These are phyloP conservation scores for Hamigera avellanea DNA, from an alignment of 495 filamentous ascomycete genomes.

Conservation along the genomic window DNA sequence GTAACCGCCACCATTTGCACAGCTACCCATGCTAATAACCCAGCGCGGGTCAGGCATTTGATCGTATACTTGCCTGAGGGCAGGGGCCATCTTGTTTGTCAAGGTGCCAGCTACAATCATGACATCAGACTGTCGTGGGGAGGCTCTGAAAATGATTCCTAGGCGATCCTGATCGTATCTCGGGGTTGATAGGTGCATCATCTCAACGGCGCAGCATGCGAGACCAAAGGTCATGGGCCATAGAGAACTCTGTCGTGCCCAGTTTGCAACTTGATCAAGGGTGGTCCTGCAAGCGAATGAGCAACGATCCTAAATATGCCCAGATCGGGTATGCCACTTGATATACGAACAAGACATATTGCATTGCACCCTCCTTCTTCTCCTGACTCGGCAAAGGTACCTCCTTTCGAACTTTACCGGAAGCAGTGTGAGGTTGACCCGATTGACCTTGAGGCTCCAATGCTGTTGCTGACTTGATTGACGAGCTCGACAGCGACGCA, in stretches of 20 bases:
- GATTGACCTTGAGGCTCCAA: conserved; percentile 32
- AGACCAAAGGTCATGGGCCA: conserved; percentile 99
- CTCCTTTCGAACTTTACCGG: conserved; percentile 50
- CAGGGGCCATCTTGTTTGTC: conserved; percentile 97
- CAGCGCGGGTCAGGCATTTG: conserved; percentile 96
- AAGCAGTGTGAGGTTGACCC: conserved; percentile 29
- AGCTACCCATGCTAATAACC: conserved; percentile 92
- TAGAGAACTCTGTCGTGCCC: conserved; percentile 84
- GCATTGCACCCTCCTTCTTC: conserved; percentile 85
- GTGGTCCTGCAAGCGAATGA: conserved; percentile 51
- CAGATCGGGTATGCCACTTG: not conserved
- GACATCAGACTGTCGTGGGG: conserved; percentile 88
- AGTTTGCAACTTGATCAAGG: conserved; percentile 85
- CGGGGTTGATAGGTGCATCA: conserved; percentile 96
- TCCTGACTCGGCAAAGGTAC: conserved; percentile 85
- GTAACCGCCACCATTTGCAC: conserved; percentile 93
- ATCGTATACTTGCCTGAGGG: conserved; percentile 89
- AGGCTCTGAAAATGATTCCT: conserved; percentile 95
- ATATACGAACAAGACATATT: conserved; percentile 83
- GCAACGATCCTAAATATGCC: conserved; percentile 2
- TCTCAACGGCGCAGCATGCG: conserved; percentile 92
- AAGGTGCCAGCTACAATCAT: conserved; percentile 97
- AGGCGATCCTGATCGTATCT: conserved; percentile 94
- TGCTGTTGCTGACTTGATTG: conserved; percentile 31
- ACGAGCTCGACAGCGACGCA: conserved; percentile 29